These are phyloP conservation scores for Pythium sp. DNA, from an alignment of 352 stramenopile genomes.

Conservation along the genomic window DNA sequence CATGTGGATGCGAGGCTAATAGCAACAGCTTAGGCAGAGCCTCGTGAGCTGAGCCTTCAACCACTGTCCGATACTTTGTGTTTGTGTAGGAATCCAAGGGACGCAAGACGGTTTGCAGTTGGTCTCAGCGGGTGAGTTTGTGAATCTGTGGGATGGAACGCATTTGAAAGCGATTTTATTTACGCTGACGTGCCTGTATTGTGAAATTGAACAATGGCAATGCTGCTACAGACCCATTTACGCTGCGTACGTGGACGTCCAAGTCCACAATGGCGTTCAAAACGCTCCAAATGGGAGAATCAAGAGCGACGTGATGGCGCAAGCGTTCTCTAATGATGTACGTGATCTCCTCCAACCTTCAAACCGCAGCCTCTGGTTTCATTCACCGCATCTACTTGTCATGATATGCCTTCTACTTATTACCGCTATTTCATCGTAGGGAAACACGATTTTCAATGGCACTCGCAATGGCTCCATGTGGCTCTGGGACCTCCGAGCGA, in stretches of 20 bases:
- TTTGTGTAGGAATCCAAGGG: constrained; percentile 12
- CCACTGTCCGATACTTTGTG: not conserved
- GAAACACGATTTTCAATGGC: constrained; percentile 45
- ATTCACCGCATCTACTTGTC: not conserved
- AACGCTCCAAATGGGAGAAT: constrained; percentile 26
- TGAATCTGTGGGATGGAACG: not conserved
- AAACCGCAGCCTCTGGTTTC: not conserved
- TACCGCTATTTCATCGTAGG: constrained; percentile 15
- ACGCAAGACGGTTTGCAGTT: constrained; percentile 10
- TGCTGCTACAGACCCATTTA: not conserved
- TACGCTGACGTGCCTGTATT: not conserved
- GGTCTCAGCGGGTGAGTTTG: constrained; percentile 15
- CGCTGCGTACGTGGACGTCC: constrained; percentile 11
- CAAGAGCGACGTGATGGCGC: constrained; percentile 40
- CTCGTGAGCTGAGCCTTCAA: not conserved
- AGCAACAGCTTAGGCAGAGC: not conserved
- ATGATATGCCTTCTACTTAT: not conserved
- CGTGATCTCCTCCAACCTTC: not conserved
- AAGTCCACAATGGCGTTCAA: constrained; percentile 6
- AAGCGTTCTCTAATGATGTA: constrained; percentile 32
- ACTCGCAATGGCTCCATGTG: constrained; percentile 42
- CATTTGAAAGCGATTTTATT: not conserved
- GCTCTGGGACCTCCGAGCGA: constrained; percentile 47
- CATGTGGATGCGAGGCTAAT: not conserved
- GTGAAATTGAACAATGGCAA: not conserved